These are phyloP conservation scores for Fusarium liriodendri DNA, from an alignment of 2,329 filamentous ascomycete species.

Conservation along the genomic window DNA sequence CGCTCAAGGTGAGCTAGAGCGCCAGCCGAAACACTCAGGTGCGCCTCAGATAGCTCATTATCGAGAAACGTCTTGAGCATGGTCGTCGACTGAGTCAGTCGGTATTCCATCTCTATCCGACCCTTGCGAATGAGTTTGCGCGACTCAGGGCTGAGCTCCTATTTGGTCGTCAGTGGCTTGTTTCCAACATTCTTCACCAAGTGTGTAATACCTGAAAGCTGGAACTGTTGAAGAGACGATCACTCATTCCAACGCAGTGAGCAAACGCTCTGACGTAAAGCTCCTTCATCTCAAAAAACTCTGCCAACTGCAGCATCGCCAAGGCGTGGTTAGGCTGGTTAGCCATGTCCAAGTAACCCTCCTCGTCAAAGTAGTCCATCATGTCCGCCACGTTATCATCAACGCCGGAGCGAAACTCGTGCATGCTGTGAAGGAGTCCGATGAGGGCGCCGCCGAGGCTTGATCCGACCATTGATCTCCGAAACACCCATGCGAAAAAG, in stretches of 20 bases:
- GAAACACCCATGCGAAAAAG: constrained; percentile 77
- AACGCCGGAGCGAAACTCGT: constrained; percentile 66
- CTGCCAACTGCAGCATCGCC: constrained; percentile 74
- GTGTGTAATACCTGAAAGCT: constrained; percentile 69
- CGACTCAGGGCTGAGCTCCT: constrained; percentile 65
- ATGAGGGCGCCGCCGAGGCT: constrained; percentile 74
- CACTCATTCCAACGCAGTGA: constrained; percentile 83
- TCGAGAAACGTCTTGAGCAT: constrained; percentile 76
- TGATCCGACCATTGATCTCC: constrained; percentile 74
- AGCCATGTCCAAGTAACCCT: constrained; percentile 76
- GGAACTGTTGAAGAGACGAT: constrained; percentile 64
- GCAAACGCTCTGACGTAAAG: constrained; percentile 80
- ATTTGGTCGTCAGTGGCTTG: constrained; percentile 37
- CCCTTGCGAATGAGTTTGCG: constrained; percentile 74
- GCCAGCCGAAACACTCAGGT: constrained; percentile 71
- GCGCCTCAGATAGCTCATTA: constrained; percentile 74
- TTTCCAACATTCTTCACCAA: not conserved
- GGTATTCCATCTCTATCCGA: constrained; percentile 72
- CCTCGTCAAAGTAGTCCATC: constrained; percentile 72
- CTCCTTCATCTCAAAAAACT: constrained; percentile 71
- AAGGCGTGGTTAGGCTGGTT: constrained; percentile 76
- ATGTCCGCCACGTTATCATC: constrained; percentile 71
- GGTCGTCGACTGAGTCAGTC: constrained; percentile 66
- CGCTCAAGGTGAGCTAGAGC: constrained; percentile 76
- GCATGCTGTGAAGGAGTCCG: constrained; percentile 72